Percentiles rank a stretch among this genome's conserved stretches.
Evolutionary conservation across 108 stramenopile genomes (phyloP).

Genomic region (Skeletonema grethae): DNA sequence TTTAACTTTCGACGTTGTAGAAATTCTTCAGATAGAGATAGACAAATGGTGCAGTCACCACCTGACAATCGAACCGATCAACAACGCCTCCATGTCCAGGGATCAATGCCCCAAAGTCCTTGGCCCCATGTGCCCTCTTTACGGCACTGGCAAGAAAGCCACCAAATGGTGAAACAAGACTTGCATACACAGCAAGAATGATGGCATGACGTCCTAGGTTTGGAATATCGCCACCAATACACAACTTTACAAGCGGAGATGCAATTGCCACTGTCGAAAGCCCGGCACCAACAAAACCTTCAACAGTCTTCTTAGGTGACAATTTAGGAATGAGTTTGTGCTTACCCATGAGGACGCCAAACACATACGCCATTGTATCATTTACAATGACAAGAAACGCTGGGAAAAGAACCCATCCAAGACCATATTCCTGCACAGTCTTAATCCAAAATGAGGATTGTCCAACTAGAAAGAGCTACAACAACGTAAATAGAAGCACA

Average conservation of each 20-base stretch:
- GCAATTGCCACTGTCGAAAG: slow-evolving; percentile 71
- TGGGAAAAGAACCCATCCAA: slow-evolving; percentile 89
- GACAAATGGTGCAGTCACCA: slow-evolving; percentile 92
- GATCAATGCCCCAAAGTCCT: slow-evolving; percentile 96
- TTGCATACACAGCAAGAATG: slow-evolving; percentile 87
- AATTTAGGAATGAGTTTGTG: slow-evolving; percentile 79
- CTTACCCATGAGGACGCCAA: slow-evolving; percentile 80
- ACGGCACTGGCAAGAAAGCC: slow-evolving; percentile 97
- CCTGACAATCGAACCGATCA: slow-evolving; percentile 97
- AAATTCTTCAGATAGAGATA: slow-evolving; percentile 61
- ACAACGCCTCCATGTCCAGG: slow-evolving; percentile 98
- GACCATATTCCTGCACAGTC: slow-evolving; percentile 71
- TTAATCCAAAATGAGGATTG: slow-evolving; percentile 78
- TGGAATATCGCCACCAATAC: slow-evolving; percentile 17
- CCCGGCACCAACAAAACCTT: slow-evolving; percentile 93
- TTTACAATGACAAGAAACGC: slow-evolving; percentile 83
- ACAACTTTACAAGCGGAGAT: slow-evolving; percentile 24
- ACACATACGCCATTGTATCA: slow-evolving; percentile 88
- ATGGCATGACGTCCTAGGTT: slow-evolving; percentile 59
- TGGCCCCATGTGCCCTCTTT: slow-evolving; percentile 95
- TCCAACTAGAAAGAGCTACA: slow-evolving; percentile 50
- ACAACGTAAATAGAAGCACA: slow-evolving; percentile 11
- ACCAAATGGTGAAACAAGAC: slow-evolving; percentile 96
- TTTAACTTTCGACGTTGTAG: slow-evolving; percentile 4
- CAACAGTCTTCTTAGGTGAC: slow-evolving; percentile 97